Evolutionary conservation across 1,284 basidiomycete genomes (phyloP).

Genomic region (Ceratobasidium sp.): DNA sequence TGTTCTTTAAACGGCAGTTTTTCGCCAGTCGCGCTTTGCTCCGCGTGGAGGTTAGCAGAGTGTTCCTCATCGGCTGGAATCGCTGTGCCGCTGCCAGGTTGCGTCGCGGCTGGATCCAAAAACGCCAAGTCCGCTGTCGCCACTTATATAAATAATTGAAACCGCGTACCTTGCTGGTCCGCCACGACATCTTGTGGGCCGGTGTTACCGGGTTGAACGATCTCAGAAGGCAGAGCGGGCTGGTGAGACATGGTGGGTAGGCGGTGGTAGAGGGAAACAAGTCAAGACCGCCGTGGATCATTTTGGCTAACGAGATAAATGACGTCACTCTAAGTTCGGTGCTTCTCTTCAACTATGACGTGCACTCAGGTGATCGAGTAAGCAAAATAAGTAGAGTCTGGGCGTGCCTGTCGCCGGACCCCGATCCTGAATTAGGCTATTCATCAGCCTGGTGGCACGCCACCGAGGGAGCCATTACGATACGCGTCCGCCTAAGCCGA

Average conservation of each 20-base stretch:
- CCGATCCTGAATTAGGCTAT: no score
- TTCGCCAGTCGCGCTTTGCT: neutral
- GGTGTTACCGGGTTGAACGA: neutral
- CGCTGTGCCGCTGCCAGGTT: slow-evolving; percentile 29
- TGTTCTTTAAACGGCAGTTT: slow-evolving; percentile 36
- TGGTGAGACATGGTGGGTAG: neutral
- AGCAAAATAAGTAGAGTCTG: no score
- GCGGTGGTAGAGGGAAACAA: neutral
- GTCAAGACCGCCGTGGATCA: neutral
- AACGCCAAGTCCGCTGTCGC: no score
- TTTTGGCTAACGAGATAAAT: neutral
- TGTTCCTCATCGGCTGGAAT: slow-evolving; percentile 16
- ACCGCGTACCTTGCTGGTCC: slow-evolving; percentile 23
- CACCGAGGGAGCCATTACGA: no score
- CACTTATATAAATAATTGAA: no score
- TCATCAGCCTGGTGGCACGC: no score
- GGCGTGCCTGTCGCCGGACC: no score
- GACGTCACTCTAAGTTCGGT: neutral
- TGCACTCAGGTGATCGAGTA: no score
- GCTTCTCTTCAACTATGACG: neutral
- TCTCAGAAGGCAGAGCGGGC: slow-evolving; percentile 33
- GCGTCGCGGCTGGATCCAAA: slow-evolving; percentile 11
- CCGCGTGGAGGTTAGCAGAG: slow-evolving; percentile 26
- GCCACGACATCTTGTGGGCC: slow-evolving; percentile 12
- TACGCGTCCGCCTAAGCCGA: no score